phyloP scores from a whole-genome alignment of 805 yeast species.

The Yamadazyma philogaea region DNA sequence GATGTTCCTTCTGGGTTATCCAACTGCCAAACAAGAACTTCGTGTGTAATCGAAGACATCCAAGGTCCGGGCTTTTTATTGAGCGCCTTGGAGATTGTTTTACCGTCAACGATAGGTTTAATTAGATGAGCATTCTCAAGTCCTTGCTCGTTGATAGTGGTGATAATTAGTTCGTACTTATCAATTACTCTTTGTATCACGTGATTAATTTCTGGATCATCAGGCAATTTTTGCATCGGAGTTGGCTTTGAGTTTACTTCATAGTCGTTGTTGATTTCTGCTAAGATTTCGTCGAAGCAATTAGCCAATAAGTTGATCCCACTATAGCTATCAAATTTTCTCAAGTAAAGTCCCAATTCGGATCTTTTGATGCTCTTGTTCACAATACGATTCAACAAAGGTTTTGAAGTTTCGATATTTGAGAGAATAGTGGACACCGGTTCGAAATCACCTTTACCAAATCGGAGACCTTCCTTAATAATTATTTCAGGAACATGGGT shows the following conservation, averaged over 20 bases:
- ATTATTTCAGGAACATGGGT: constrained; percentile 47
- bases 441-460: constrained; percentile 55
- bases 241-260: constrained; percentile 9
- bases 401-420: constrained; percentile 17
- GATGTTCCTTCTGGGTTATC: constrained; percentile 58
- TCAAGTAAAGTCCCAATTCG: constrained; percentile 57
- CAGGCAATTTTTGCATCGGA: constrained; percentile 9
- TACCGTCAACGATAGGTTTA: constrained; percentile 76
- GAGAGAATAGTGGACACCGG: constrained; percentile 33
- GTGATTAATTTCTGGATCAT: constrained; percentile 4
- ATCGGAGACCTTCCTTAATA: constrained; percentile 67
- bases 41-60: constrained; percentile 59
- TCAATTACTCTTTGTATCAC: constrained; percentile 12
- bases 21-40: constrained; percentile 70
- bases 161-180: constrained; percentile 31
- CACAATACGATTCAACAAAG: constrained; percentile 20
- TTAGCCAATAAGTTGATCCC: constrained; percentile 39
- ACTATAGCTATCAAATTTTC: constrained; percentile 53
- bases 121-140: constrained; percentile 46
- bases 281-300: constrained; percentile 30
- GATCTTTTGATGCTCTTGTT: constrained; percentile 40
- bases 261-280: neutral
- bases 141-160: constrained; percentile 26
- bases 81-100: constrained; percentile 51
- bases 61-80: constrained; percentile 80